phyloP scores from a whole-genome alignment of 768 basidiomycete species.

The Amanita thiersii region DNA sequence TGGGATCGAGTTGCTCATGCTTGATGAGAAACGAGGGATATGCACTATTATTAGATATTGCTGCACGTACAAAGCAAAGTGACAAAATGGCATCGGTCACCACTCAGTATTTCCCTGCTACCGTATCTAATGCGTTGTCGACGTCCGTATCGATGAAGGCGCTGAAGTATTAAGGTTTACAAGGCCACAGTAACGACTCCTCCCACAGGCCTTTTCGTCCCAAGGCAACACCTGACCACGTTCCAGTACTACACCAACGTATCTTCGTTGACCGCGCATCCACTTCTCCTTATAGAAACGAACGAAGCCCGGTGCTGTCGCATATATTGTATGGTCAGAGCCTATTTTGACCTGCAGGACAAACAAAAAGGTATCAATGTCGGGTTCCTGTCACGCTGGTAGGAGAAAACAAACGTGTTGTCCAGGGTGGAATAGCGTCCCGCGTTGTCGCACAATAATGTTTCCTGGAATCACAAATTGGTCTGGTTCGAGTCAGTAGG shows the following conservation, averaged over 20 bases:
- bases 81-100: no score
- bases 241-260: slow-evolving; percentile 76
- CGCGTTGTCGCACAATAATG: slow-evolving; percentile 93
- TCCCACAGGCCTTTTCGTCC: slow-evolving; percentile 62
- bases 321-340: slow-evolving; percentile 92
- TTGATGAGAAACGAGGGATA: background rate
- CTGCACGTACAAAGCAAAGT: background rate
- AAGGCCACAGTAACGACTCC: slow-evolving; percentile 79
- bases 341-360: slow-evolving; percentile 76
- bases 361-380: slow-evolving; percentile 7
- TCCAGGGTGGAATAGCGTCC: slow-evolving; percentile 87
- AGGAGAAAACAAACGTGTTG: slow-evolving; percentile 61
- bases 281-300: slow-evolving; percentile 87
- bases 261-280: slow-evolving; percentile 66
- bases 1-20: background rate
- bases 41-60: slow-evolving; percentile 1
- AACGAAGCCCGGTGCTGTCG: slow-evolving; percentile 83
- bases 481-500: slow-evolving; percentile 38
- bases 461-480: slow-evolving; percentile 90
- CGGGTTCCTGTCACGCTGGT: background rate
- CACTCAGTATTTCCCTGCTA: no score
- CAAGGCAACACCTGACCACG: slow-evolving; percentile 84
- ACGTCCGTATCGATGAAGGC: slow-evolving; percentile 5
- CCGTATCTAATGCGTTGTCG: background rate
- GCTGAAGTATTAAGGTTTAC: slow-evolving; percentile 48